Evolutionary conservation across 2,329 filamentous ascomycete species (phyloP).

Genomic region (Aureobasidium mangrovei): DNA sequence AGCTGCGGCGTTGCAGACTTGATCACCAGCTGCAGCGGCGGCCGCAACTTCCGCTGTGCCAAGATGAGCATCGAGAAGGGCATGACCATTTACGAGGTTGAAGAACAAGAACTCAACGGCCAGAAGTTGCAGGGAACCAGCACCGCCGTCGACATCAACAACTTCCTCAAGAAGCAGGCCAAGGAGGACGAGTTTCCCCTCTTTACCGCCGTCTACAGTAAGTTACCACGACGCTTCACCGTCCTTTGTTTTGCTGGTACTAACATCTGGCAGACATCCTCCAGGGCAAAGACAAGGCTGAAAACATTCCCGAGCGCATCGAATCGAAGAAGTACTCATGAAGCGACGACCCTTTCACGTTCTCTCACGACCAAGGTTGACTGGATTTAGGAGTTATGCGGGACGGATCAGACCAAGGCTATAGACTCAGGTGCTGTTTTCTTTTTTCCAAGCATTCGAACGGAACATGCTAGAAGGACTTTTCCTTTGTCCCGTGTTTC

Average conservation of each 20-base stretch:
- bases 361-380: conserved; percentile 11
- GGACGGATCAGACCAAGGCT: neutral
- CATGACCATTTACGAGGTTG: conserved; percentile 75
- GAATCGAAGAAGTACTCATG: conserved; percentile 22
- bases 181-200: conserved; percentile 79
- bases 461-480: neutral
- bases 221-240: conserved; percentile 19
- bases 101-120: conserved; percentile 82
- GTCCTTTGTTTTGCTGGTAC: neutral
- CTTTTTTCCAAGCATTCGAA: neutral
- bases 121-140: conserved; percentile 94
- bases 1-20: conserved; percentile 91
- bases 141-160: conserved; percentile 85
- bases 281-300: conserved; percentile 63
- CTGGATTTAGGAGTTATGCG: conserved; percentile 13
- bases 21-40: conserved; percentile 86
- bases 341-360: conserved; percentile 5
- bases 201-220: conserved; percentile 75
- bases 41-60: conserved; percentile 89
- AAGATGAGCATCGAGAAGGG: conserved; percentile 76
- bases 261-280: conserved; percentile 52
- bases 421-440: neutral
- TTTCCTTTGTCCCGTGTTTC: neutral
- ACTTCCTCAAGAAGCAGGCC: conserved; percentile 70
- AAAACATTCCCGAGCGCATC: conserved; percentile 66